Percentiles rank a stretch among this genome's conserved stretches.
phyloP scores from a whole-genome alignment of 768 basidiomycete species.

The Gelatoporia subvermispora region DNA sequence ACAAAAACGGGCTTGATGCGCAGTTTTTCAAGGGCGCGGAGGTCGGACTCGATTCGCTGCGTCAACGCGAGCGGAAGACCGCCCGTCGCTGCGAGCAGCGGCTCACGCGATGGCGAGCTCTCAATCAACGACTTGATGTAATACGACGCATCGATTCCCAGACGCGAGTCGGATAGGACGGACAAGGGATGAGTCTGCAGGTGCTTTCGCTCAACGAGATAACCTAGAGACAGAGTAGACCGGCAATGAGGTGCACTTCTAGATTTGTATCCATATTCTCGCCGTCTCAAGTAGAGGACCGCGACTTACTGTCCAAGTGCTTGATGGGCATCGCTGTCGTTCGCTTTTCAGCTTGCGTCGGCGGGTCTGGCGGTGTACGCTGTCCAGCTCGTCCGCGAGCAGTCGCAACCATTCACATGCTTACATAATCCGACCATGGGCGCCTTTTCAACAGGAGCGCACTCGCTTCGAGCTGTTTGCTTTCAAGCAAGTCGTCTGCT shows the following conservation, averaged over 20 bases:
- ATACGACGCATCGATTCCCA: constrained; percentile 93
- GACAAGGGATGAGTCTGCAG: constrained; percentile 76
- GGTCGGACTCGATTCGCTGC: constrained; percentile 84
- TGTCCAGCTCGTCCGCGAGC: neutral
- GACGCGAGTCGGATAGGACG: constrained; percentile 82
- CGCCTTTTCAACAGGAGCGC: too few species aligned
- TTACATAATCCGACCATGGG: neutral
- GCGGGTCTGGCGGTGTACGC: neutral
- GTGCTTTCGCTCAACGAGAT: constrained; percentile 85
- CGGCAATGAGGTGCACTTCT: constrained; percentile 5
- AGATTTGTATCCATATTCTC: neutral
- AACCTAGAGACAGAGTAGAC: constrained; percentile 42
- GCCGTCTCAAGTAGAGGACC: constrained; percentile 6
- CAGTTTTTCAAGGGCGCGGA: constrained; percentile 84
- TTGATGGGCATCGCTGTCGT: constrained; percentile 66
- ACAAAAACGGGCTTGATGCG: constrained; percentile 99
- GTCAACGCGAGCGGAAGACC: constrained; percentile 89
- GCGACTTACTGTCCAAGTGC: constrained; percentile 68
- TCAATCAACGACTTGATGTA: constrained; percentile 82
- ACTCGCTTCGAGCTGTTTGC: too few species aligned
- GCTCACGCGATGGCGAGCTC: constrained; percentile 74
- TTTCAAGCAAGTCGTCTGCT: too few species aligned
- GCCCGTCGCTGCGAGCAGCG: constrained; percentile 90
- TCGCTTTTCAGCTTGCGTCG: neutral
- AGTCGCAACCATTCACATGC: neutral